Percentiles rank a stretch among this genome's conserved stretches.
These are phyloP conservation scores for Exophiala oligosperma DNA, from an alignment of 2,329 filamentous ascomycete genomes.

Conservation along the genomic window DNA sequence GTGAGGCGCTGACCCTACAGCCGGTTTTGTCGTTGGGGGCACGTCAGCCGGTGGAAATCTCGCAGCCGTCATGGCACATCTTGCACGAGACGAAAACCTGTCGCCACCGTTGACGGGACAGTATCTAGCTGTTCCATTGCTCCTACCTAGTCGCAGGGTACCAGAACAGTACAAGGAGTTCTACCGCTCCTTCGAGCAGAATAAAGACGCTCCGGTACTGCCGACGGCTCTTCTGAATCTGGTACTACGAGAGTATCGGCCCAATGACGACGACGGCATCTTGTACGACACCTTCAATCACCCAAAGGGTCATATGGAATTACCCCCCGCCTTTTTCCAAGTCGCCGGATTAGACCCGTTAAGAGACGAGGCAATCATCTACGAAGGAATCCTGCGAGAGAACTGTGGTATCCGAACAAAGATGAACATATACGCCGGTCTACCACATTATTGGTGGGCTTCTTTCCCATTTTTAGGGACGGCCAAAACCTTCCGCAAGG, in stretches of 20 bases:
- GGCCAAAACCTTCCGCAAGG: conserved; percentile 30
- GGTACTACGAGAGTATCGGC: conserved; percentile 25
- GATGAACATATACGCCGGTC: conserved; percentile 34
- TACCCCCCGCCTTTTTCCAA: conserved; percentile 32
- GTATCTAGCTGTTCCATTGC: conserved; percentile 45
- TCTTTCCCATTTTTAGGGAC: conserved; percentile 30
- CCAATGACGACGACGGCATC: conserved; percentile 22
- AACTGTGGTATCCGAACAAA: conserved; percentile 32
- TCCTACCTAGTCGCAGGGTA: conserved; percentile 33
- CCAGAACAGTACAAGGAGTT: conserved; percentile 41
- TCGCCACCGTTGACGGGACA: conserved; percentile 48
- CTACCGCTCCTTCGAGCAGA: conserved; percentile 41
- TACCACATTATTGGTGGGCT: conserved; percentile 35
- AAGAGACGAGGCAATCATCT: conserved; percentile 32
- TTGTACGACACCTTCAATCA: conserved; percentile 24
- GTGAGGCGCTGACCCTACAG: conserved; percentile 40
- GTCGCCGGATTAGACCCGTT: conserved; percentile 32
- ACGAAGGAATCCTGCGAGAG: conserved; percentile 29
- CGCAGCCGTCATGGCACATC: conserved; percentile 37
- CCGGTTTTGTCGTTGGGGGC: conserved; percentile 53
- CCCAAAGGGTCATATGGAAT: conserved; percentile 31
- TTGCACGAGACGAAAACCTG: conserved; percentile 37
- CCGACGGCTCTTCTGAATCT: conserved; percentile 32
- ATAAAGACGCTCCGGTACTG: conserved; percentile 41
- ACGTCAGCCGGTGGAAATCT: conserved; percentile 46